Conservation (phyloP, 345 rosid species). For the Capsella bursapastoris region DNA sequence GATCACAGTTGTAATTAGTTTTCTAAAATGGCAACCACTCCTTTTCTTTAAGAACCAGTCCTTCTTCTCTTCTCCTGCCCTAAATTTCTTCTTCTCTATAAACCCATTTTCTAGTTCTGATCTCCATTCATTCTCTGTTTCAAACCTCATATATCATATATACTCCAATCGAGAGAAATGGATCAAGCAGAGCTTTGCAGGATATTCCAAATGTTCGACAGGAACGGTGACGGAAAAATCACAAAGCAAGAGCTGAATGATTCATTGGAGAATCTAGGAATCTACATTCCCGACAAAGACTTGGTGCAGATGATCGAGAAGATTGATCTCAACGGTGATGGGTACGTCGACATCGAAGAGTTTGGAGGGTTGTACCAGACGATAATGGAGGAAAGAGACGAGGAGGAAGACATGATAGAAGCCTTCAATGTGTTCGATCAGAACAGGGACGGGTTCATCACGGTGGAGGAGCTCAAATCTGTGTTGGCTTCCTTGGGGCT, state of each 20-base stretch:
- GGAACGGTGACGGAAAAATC: slow-evolving; percentile 83
- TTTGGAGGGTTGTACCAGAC: slow-evolving; percentile 76
- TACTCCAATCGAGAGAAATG: slow-evolving; percentile 41
- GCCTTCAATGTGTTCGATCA: slow-evolving; percentile 95
- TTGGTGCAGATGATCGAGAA: slow-evolving; percentile 80
- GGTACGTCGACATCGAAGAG: slow-evolving; percentile 84
- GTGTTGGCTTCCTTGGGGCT: slow-evolving; percentile 86
- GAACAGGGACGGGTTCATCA: slow-evolving; percentile 88
- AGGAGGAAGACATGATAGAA: slow-evolving; percentile 83
- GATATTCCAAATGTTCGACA: slow-evolving; percentile 90
- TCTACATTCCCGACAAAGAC: slow-evolving; percentile 67
- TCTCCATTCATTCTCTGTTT: slow-evolving; percentile 27
- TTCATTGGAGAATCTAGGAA: slow-evolving; percentile 71
- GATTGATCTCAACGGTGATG: slow-evolving; percentile 84
- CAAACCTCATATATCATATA: neutral
- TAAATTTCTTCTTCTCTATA: slow-evolving; percentile 34
- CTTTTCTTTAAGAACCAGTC: slow-evolving; percentile 42
- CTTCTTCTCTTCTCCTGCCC: slow-evolving; percentile 14
- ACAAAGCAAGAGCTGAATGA: slow-evolving; percentile 73
- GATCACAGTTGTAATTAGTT: slow-evolving; percentile 43
- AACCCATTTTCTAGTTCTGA: slow-evolving; percentile 29
- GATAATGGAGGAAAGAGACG: slow-evolving; percentile 86
- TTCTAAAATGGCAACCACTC: slow-evolving; percentile 47
- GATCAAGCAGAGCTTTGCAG: slow-evolving; percentile 75
- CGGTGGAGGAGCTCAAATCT: slow-evolving; percentile 82